Evolutionary conservation across 805 yeast genomes (phyloP).

Genomic region (Lipomyces lipofer): DNA sequence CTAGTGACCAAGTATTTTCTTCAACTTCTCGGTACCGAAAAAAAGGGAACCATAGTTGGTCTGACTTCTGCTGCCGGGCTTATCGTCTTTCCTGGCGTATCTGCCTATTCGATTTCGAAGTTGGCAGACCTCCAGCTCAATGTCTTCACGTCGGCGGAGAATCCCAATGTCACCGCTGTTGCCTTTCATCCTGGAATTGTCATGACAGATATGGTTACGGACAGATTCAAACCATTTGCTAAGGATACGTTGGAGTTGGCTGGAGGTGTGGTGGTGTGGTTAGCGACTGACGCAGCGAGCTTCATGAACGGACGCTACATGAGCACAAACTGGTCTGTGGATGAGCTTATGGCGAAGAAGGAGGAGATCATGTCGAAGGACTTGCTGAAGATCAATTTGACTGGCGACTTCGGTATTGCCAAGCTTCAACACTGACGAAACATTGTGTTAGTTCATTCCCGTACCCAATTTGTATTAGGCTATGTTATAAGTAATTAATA

Average conservation of each 20-base stretch:
- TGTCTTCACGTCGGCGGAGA: not conserved
- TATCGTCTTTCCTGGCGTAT: not conserved
- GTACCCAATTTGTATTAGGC: too few species aligned
- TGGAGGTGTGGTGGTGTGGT: not conserved
- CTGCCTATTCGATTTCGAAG: not conserved
- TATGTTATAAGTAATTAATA: too few species aligned
- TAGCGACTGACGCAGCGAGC: constrained; percentile 1
- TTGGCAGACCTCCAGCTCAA: not conserved
- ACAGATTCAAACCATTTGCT: not conserved
- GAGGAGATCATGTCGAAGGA: not conserved
- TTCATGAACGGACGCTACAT: not conserved
- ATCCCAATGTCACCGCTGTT: not conserved
- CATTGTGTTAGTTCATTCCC: too few species aligned
- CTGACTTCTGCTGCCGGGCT: not conserved
- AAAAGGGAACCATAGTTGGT: not conserved
- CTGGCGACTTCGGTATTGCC: not conserved
- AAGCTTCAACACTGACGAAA: not conserved
- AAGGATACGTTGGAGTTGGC: not conserved
- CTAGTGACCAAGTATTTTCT: not conserved
- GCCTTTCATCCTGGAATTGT: constrained; percentile 1
- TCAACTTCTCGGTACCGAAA: not conserved
- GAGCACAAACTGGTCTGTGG: not conserved
- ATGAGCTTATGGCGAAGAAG: not conserved
- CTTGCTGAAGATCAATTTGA: not conserved
- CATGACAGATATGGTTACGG: not conserved